A percentile compares a stretch with the other conserved stretches of the same genome.
phyloP scores from a whole-genome alignment of 345 rosid species.

The Murraya paniculata region DNA sequence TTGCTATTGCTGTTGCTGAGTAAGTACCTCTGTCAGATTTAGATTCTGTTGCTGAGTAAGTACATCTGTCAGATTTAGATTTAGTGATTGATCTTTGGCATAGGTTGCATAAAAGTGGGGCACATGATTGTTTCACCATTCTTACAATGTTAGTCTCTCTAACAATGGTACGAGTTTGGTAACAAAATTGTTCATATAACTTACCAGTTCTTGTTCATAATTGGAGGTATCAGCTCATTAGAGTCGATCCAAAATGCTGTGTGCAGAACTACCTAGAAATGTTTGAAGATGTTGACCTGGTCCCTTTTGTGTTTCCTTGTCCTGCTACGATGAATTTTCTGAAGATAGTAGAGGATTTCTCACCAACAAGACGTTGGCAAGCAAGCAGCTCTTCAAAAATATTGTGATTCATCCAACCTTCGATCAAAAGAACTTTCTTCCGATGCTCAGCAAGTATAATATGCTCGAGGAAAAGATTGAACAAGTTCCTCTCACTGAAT shows the following conservation, averaged over 20 bases:
- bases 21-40: not conserved
- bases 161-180: constrained; percentile 1
- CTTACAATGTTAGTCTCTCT: too few species aligned
- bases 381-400: constrained; percentile 59
- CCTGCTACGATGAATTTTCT: constrained; percentile 51
- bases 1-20: not conserved
- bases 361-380: constrained; percentile 76
- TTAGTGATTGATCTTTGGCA: not conserved
- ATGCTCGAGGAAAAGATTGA: constrained; percentile 71
- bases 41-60: too few species aligned
- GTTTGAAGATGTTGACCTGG: constrained; percentile 77
- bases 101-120: not conserved
- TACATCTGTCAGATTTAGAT: not conserved
- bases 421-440: constrained; percentile 62
- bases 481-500: constrained; percentile 47
- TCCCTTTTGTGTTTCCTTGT: constrained; percentile 67
- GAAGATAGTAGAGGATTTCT: constrained; percentile 48
- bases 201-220: constrained; percentile 4
- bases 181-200: not conserved
- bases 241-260: constrained; percentile 59
- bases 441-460: constrained; percentile 73
- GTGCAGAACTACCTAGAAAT: constrained; percentile 73
- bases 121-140: not conserved
- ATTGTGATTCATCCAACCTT: constrained; percentile 58
- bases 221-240: constrained; percentile 80